Base-by-base conservation (phyloP, 2,329 filamentous ascomycete species). In the Sporothrix luriei region DNA sequence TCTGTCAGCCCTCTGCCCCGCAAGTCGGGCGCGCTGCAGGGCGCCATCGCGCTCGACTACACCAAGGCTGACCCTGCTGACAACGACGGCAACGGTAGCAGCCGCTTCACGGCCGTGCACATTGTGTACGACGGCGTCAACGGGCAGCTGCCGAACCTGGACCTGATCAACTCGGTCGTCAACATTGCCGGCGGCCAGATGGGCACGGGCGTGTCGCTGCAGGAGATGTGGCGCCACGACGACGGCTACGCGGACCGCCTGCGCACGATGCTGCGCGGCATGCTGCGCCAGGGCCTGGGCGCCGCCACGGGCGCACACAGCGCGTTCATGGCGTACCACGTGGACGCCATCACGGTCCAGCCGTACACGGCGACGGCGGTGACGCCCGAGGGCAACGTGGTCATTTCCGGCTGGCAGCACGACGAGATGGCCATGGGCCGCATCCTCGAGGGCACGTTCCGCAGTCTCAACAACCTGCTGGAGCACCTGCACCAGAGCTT, bases 401-500 rank as follows among this genome's bases (percentile, higher is more conserved):
- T 71, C 29, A 26, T 69, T 1, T 84, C 94, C 54, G 95, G 95
- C 43, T 97, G 93, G 93, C 93, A 98, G 76, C 93, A 99, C 77
- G 95, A 99, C 78, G 95, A 98, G 80, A 98, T 98, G 92, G 91
- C 91, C 11, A 88, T 99, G 77, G 95, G 95, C 6, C 86, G 94
- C 68, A 90, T 94, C 0, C 85, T 98, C 4, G 95, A 99, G 80
- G 93, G 93, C 75, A 87, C 95, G 3, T 97, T 97, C 78, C 87
- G 95, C 75, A 97, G 93, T 78, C 82, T 99, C 79, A 99, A 99
- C 82, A 99, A 99, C 77, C 82, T 99, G 70, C 86, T 99, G 43
- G 95, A 99, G 80, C 94, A 99, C 78, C 84, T 99, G 72, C 95
- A 99, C 78, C 95, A 99, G 81, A 97, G 94, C 78, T 99, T 99